Percentiles rank a stretch among this genome's conserved stretches.
phyloP scores from a whole-genome alignment of 108 stramenopile species.

The Nannochloropsis salina region DNA sequence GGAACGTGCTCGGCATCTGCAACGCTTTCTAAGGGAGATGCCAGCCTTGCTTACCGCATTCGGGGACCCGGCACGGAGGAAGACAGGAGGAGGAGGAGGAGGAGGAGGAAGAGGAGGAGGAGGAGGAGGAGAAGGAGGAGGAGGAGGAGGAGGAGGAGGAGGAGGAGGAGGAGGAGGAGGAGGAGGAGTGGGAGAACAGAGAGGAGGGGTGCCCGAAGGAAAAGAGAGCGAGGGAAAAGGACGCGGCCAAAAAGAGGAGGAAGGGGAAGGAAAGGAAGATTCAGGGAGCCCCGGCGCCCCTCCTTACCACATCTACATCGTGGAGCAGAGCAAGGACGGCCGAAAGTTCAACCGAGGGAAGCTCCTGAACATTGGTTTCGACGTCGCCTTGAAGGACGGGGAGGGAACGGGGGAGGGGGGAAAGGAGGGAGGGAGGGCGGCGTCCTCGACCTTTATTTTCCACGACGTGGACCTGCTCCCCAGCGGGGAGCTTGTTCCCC shows the following conservation, averaged over 20 bases:
- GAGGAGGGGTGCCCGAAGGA: not conserved
- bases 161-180: not conserved
- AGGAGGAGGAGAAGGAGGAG: not conserved
- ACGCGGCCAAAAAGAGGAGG: not conserved
- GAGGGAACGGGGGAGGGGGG: not conserved
- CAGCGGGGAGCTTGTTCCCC: constrained; percentile 60
- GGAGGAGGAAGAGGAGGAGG: not conserved
- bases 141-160: too few species aligned
- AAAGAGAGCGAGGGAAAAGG: not conserved
- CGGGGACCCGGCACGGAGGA: not conserved
- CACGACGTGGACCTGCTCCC: constrained; percentile 98
- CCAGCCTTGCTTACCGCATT: constrained; percentile 59
- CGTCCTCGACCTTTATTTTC: constrained; percentile 77
- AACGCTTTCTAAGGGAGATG: constrained; percentile 84
- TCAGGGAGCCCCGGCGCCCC: not conserved
- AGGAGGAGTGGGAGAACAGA: not conserved
- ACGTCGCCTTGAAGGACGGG: constrained; percentile 64
- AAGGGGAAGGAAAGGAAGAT: constrained; percentile 13
- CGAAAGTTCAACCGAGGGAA: constrained; percentile 99
- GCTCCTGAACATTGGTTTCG: constrained; percentile 95
- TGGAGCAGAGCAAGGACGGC: constrained; percentile 89
- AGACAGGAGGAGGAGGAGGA: not conserved
- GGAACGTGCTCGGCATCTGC: constrained; percentile 76
- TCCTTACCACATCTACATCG: constrained; percentile 80
- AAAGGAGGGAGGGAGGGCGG: not conserved